Evolutionary conservation across 352 stramenopile species (phyloP).

Genomic region (Pythium folliculosum): DNA sequence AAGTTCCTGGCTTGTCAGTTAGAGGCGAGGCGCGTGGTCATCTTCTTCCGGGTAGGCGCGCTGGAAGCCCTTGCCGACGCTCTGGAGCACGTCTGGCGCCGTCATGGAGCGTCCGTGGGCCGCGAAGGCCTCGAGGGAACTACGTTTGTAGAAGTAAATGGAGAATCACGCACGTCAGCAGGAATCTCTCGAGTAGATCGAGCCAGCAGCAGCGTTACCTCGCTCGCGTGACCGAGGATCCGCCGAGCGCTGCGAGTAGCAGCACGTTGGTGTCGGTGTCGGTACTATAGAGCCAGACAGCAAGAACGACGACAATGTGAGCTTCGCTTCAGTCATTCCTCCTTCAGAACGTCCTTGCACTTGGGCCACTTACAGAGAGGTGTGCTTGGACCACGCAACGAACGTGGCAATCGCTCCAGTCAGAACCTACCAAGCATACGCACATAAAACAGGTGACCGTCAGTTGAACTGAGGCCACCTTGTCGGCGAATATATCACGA

Average conservation of each 20-base stretch:
- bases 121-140: slow-evolving; percentile 65
- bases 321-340: background rate
- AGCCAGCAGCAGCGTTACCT: slow-evolving; percentile 37
- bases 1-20: too few relatives aligned
- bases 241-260: slow-evolving; percentile 74
- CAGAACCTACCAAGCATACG: slow-evolving; percentile 69
- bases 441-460: background rate
- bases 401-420: slow-evolving; percentile 84
- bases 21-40: too few relatives aligned
- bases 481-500: background rate
- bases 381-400: slow-evolving; percentile 61
- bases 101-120: slow-evolving; percentile 79
- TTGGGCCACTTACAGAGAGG: slow-evolving; percentile 40
- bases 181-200: background rate
- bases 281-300: slow-evolving; percentile 10
- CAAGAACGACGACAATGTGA: background rate
- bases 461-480: background rate
- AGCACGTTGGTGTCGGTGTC: slow-evolving; percentile 50
- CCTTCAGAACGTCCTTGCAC: background rate
- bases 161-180: background rate
- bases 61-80: slow-evolving; percentile 60
- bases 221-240: slow-evolving; percentile 76
- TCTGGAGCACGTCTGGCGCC: slow-evolving; percentile 77
- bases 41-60: slow-evolving; percentile 20
- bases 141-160: slow-evolving; percentile 13